Evolutionary conservation across 179 eudicot species (phyloP), one percentile per base, ranked within the genome.

Genomic region (Sideroxylon spinosum): DNA sequence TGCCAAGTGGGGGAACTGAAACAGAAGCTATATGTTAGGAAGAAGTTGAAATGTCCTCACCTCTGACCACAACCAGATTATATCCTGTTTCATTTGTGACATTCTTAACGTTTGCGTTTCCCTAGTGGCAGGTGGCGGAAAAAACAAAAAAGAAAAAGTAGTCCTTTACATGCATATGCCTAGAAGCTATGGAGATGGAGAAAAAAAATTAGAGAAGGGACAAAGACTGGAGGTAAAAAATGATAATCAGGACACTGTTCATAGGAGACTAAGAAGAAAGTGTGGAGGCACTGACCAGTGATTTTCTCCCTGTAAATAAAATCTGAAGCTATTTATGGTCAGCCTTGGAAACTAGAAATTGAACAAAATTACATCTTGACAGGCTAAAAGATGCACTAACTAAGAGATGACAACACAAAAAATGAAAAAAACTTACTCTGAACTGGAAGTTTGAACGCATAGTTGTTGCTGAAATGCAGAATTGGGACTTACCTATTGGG

Each of bases 401-500:
- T 4, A 37, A 37, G 44, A 37, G 44, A 37, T 37, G 44, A 37
- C 44, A 37, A 37, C 44, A 3, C 44, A 37, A 37, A 4, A 37
- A 37, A 37, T 37, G 44, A 37, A 37, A 37, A 37, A 6, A 37
- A 37, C 44, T 37, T 37, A 37, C 44, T 37, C 44, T 65, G 46
- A 65, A 65, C 26, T 25, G 48, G 48, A 37, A 29, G 28, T 37
- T 28, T 65, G n/a, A 65, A 28, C 7, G 1, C 48, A 29, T 14
- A 65, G 48, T 28, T 16, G 16, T 65, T 65, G 57, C 74, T 48
- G 14, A 49, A 10, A 9, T 10, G 22, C 52, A 50, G 17, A 69
- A 55, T 9, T 69, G 23, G 52, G 53, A 69, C 55, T 70, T 46
- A 22, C 32, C 74, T 70, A 56, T 70, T 70, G 44, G 44, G 44